Base-by-base conservation (phyloP, 495 filamentous ascomycete genomes). In the Trichocladium uniseriatum region DNA sequence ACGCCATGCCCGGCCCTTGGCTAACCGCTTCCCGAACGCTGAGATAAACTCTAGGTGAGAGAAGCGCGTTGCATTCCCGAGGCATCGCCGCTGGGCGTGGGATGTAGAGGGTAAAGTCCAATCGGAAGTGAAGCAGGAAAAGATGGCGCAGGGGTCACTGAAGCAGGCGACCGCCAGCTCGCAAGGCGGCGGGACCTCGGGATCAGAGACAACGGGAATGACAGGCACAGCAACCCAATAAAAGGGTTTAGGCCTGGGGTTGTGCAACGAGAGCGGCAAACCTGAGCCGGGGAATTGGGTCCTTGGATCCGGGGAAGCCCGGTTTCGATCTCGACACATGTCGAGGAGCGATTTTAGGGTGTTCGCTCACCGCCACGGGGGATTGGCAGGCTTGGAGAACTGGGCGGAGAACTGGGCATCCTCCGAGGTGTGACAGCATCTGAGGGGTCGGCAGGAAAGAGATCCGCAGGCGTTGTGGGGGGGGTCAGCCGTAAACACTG, bases 361-460 rank as follows among this genome's bases (percentile, higher is more conserved):
- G 24, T 27, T 27, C 24, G 24, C 31, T 6, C 31, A 32, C 31
- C 31, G 31, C 31, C 31, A 32, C 36, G 15, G 15, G 8, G 15
- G 18, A 38, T 20, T 19, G n/a, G 3, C 6, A 32, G 14, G 16
- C 6, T 38, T 29, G 14, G n/a, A 13, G 48, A 21, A 22, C 38
- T 20, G 39, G 34, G 39, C 40, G n/a, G n/a, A 13, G 48, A 21
- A 22, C 38, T 20, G 39, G 34, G 39, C 40, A 8, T 18, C 10
- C 31, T 5, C 18, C 8, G 34, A 38, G 39, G 48, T 45, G 35
- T 11, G 3, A 51, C 48, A 32, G 13, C 41, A 8, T 24, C 22
- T 15, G 27, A 14, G 24, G 39, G 48, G 27, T 40, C 39, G 48
- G 18, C 48, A 16, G 34, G 46, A 27, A 51, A 38, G 40, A 27